A percentile compares a stretch with the other conserved stretches of the same genome.
phyloP scores from a whole-genome alignment of 2,329 filamentous ascomycete species.

The Cytospora leucostoma region DNA sequence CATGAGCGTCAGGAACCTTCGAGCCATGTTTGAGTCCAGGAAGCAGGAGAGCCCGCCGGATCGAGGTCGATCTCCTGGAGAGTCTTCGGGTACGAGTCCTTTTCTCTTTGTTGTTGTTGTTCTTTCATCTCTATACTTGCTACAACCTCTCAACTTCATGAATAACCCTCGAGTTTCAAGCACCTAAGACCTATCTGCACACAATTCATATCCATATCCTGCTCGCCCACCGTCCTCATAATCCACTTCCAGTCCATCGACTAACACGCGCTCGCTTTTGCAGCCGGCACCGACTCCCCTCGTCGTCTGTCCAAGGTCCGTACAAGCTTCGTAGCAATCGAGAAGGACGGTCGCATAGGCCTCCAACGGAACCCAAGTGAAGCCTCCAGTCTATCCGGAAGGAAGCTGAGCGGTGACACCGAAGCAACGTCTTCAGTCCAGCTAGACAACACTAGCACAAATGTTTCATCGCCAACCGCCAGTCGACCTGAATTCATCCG shows the following conservation, averaged over 20 bases:
- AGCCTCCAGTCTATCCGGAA: conserved; percentile 43
- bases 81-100: conserved; percentile 39
- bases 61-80: conserved; percentile 68
- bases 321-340: conserved; percentile 73
- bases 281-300: conserved; percentile 50
- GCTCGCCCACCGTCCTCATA: background rate
- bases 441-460: conserved; percentile 42
- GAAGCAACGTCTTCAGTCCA: conserved; percentile 42
- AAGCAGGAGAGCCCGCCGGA: conserved; percentile 66
- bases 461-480: conserved; percentile 13
- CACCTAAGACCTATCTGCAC: conserved; percentile 1
- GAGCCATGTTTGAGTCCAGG: conserved; percentile 79
- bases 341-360: conserved; percentile 62
- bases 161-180: background rate
- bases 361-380: conserved; percentile 49
- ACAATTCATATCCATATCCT: background rate
- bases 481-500: conserved; percentile 15
- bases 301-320: conserved; percentile 74
- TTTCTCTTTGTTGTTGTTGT: conserved; percentile 9
- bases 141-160: background rate
- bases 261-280: conserved; percentile 11
- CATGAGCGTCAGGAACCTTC: conserved; percentile 73
- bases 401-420: conserved; percentile 43
- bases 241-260: background rate
- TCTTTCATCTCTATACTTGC: background rate